Evolutionary conservation across 257 asterid genomes (phyloP).

Genomic region (Solanum megistacrolobum): DNA sequence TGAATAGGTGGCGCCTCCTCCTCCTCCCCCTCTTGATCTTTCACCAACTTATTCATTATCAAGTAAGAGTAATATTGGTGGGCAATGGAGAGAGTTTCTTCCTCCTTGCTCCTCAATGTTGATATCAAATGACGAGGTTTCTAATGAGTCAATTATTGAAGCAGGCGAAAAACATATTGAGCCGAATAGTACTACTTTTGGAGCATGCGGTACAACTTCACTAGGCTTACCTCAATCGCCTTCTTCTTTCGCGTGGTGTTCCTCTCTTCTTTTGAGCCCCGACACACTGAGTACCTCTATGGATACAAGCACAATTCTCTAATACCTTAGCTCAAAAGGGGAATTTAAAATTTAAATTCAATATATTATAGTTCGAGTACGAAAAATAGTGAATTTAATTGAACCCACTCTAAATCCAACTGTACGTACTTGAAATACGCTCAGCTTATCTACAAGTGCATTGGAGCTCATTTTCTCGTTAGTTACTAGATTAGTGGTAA

Average conservation of each 20-base stretch:
- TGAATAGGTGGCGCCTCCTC: constrained; percentile 37
- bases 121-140: not conserved
- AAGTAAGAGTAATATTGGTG: not conserved
- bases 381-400: not conserved
- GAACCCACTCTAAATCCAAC: not conserved
- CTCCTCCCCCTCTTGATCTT: constrained; percentile 52
- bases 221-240: constrained; percentile 43
- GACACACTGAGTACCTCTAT: constrained; percentile 15
- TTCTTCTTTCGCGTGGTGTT: constrained; percentile 49
- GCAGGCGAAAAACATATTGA: not conserved
- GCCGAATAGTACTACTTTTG: constrained; percentile 10
- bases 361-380: fast-evolving
- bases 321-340: fast-evolving
- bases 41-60: constrained; percentile 1
- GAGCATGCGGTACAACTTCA: constrained; percentile 7
- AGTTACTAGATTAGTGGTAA: not conserved
- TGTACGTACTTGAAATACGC: not conserved
- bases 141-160: not conserved
- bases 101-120: not conserved
- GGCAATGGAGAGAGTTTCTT: not conserved
- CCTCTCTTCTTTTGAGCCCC: constrained; percentile 48
- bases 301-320: not conserved
- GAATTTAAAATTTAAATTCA: not conserved
- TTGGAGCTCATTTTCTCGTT: not conserved
- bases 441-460: not conserved